phyloP scores from a whole-genome alignment of 176 grass and related monocot genomes.

The Saccharum officinarum region DNA sequence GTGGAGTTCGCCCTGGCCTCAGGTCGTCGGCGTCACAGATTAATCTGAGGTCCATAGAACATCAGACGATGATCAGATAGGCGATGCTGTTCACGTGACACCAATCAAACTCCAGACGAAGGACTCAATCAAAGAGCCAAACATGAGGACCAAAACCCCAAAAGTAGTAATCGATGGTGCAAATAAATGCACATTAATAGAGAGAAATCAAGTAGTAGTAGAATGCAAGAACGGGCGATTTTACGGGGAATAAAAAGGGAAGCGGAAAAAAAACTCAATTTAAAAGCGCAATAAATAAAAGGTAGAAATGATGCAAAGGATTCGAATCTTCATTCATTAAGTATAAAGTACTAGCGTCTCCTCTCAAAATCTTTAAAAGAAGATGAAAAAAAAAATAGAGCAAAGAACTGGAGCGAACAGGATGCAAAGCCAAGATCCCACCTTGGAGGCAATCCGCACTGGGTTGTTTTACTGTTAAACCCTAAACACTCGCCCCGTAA shows the following conservation, averaged over 20 bases:
- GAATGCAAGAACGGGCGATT: not conserved
- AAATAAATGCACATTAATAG: not conserved
- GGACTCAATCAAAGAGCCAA: not conserved
- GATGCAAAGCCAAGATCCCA: not conserved
- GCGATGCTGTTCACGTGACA: not conserved
- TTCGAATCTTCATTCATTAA: not conserved
- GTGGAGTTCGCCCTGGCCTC: not conserved
- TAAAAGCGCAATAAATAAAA: not conserved
- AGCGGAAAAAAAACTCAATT: not conserved
- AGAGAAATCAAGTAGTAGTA: not conserved
- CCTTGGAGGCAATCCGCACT: not conserved
- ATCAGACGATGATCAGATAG: not conserved
- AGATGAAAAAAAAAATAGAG: not conserved
- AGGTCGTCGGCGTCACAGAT: slow-evolving; percentile 1
- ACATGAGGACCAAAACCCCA: not conserved
- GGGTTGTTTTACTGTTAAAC: not conserved
- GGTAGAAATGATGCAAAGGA: not conserved
- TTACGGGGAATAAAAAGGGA: not conserved
- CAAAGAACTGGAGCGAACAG: not conserved
- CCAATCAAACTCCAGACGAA: not conserved
- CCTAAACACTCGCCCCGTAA: not conserved
- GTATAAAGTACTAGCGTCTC: not conserved
- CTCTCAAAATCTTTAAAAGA: not conserved
- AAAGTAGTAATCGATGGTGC: not conserved
- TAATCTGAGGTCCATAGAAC: slow-evolving; percentile 21